Base-by-base conservation (phyloP, 331 rosid genomes). In the Telfairia occidentalis region DNA sequence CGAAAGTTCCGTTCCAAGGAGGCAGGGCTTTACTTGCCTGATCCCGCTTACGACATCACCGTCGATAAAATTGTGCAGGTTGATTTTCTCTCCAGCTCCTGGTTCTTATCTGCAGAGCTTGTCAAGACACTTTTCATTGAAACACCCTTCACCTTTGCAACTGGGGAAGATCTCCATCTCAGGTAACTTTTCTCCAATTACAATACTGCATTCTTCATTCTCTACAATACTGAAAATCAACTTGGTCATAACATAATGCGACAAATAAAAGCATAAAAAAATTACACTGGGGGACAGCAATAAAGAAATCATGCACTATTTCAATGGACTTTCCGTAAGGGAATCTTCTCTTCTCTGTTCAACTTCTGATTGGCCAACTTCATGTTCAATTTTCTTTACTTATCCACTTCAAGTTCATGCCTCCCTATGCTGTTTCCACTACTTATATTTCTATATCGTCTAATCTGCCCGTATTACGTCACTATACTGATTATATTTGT, bases 141-240 rank as follows among this genome's bases (percentile, higher is more conserved):
- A 79, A 85, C 94, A 0, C 99, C 99, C 63, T 89, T 87, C 78
- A 95, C 97, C 78, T 95, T 95, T 82, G 89, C 96, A 19, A 95
- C 99, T 1, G 97, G 99, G 9, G 99, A 95, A 88, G 99, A 95
- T 85, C 90, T 95, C 9, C 99, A 95, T 80, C 90, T 92, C 30
- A 95, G 99, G 99, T 95, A 78, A 5, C 28, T 78, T 48, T 28
- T 11, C 52, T 66, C 32, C 6, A 37, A 21, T 21, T 40, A 37
- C 34, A 5, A 21, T 66, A 23, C 35, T 40, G 73, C 53, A 23
- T 15, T 72, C 71, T 57, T 23, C 55, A 69, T 24, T 42, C 43
- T 28, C 32, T 23, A 11, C 34, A 0, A 3, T 66, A 19, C 34
- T 19, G 7, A 43, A 42, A 42, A 69, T 24, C 37, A 69, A 67